Percentiles rank a stretch among this genome's conserved stretches.
phyloP scores from a whole-genome alignment of 345 rosid species.

The Gossypium stocksii region DNA sequence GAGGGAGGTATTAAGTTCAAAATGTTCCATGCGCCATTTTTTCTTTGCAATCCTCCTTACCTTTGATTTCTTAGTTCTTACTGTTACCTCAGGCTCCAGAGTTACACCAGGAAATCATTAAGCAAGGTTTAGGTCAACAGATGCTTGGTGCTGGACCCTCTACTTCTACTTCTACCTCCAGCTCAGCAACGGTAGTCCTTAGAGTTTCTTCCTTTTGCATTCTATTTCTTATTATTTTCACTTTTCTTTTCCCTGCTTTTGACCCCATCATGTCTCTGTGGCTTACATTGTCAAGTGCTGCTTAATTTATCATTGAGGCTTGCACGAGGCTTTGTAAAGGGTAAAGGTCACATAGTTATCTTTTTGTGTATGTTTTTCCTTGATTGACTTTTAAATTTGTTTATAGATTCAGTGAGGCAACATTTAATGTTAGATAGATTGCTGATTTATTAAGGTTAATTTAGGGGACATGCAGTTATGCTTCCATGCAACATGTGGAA shows the following conservation, averaged over 20 bases:
- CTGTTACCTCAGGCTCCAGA: constrained; percentile 56
- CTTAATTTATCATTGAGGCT: not conserved
- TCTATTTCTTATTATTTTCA: not conserved
- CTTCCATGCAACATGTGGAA: not conserved
- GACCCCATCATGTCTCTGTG: not conserved
- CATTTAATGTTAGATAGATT: not conserved
- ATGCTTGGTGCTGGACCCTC: constrained; percentile 45
- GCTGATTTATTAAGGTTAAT: not conserved
- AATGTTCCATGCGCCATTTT: not conserved
- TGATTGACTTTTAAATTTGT: not conserved
- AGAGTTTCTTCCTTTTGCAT: not conserved
- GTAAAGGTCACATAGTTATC: not conserved
- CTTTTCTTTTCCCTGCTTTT: not conserved
- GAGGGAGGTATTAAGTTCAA: not conserved
- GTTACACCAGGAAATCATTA: constrained; percentile 58
- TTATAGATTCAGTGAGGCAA: not conserved
- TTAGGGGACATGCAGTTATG: not conserved
- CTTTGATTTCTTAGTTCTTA: not conserved
- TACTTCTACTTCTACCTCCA: constrained; percentile 29
- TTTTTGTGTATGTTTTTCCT: not conserved
- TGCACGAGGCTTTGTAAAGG: not conserved
- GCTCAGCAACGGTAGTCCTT: constrained; percentile 37
- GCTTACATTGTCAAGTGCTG: not conserved
- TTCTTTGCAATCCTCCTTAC: not conserved
- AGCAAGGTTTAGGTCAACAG: constrained; percentile 49